These are phyloP conservation scores for Platanthera zijinensis DNA, from an alignment of 106 monocot genomes.

Conservation along the genomic window DNA sequence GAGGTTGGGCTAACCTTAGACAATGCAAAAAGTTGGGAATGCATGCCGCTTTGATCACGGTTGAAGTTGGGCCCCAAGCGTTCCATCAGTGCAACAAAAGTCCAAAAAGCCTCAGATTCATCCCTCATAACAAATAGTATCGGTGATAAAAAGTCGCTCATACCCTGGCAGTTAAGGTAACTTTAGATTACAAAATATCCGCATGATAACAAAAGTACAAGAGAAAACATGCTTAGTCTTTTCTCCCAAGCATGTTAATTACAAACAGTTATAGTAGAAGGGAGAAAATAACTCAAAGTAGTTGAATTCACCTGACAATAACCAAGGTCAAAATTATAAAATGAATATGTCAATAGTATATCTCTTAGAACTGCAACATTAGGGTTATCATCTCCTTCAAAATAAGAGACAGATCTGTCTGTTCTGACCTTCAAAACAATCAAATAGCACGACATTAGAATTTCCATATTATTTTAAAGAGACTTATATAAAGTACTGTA, in stretches of 20 bases:
- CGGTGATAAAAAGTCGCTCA: conserved; percentile 82
- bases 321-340: conserved; percentile 99
- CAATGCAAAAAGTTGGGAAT: conserved; percentile 73
- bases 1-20: conserved; percentile 80
- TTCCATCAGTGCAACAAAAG: conserved; percentile 77
- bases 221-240: background rate
- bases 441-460: conserved; percentile 6
- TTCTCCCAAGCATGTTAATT: too few relatives aligned
- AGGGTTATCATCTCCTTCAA: conserved; percentile 94
- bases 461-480: background rate
- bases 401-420: conserved; percentile 77
- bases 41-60: conserved; percentile 88
- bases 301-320: conserved; percentile 75
- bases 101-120: conserved; percentile 79
- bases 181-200: background rate
- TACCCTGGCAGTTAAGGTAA: conserved; percentile 36
- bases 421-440: conserved; percentile 73
- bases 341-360: conserved; percentile 95
- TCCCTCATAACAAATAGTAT: conserved; percentile 78
- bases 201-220: background rate
- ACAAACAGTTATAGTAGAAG: too few relatives aligned
- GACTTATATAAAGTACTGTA: background rate
- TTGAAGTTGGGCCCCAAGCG: conserved; percentile 83
- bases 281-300: background rate
- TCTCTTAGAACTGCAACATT: conserved; percentile 68